Evolutionary conservation across 345 rosid species (phyloP).

Genomic region (Murraya paniculata): DNA sequence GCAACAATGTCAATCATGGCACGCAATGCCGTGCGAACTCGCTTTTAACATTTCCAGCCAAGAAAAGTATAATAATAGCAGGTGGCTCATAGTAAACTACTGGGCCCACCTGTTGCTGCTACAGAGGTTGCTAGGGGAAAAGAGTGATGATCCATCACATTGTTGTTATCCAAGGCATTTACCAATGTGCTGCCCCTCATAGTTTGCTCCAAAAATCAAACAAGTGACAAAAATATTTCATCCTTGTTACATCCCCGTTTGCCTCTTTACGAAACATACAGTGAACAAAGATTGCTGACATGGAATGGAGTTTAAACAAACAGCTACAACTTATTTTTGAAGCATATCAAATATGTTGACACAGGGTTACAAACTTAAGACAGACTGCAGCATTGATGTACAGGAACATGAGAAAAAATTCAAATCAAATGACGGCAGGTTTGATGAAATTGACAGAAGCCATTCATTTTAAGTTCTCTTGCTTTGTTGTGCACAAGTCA

Average conservation of each 20-base stretch:
- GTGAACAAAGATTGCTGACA: not conserved
- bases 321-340: no score
- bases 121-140: slow-evolving; percentile 42
- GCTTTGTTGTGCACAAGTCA: not conserved
- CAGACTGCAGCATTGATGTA: not conserved
- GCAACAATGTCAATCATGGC: slow-evolving; percentile 61
- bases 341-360: not conserved
- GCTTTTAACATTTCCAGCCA: slow-evolving; percentile 55
- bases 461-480: not conserved
- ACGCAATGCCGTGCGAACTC: slow-evolving; percentile 23
- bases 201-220: slow-evolving; percentile 76
- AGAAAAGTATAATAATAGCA: slow-evolving; percentile 1
- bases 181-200: slow-evolving; percentile 43
- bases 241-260: slow-evolving; percentile 76
- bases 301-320: not conserved
- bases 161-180: slow-evolving; percentile 45
- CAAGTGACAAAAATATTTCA: slow-evolving; percentile 87
- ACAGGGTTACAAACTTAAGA: not conserved
- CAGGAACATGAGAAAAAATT: not conserved
- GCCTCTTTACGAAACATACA: slow-evolving; percentile 42
- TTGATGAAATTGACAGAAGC: not conserved
- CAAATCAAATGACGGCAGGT: not conserved
- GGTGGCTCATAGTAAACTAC: slow-evolving; percentile 40
- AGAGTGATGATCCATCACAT: slow-evolving; percentile 40
- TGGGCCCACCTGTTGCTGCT: slow-evolving; percentile 47